phyloP scores from a whole-genome alignment of 345 rosid species.

The Pistacia atlantica region DNA sequence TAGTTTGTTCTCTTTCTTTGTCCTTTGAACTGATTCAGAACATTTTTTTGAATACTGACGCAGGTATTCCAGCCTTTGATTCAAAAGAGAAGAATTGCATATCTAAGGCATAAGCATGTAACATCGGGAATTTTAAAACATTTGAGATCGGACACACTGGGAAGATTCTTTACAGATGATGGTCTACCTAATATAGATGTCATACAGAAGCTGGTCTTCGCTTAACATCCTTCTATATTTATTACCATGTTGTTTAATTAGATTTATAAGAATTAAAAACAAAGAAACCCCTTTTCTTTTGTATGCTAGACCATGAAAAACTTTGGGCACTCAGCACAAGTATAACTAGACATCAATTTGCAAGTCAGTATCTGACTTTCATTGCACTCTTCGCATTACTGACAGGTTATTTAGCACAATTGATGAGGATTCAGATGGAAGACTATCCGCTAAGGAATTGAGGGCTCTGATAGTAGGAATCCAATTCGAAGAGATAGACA shows the following conservation, averaged over 20 bases:
- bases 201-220: constrained; percentile 26
- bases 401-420: constrained; percentile 43
- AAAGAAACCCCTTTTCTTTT: too few relatives aligned
- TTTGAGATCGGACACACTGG: constrained; percentile 32
- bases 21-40: neutral
- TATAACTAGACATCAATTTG: too few relatives aligned
- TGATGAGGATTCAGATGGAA: constrained; percentile 36
- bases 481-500: constrained; percentile 41
- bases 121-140: constrained; percentile 50
- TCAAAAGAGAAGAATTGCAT: constrained; percentile 46
- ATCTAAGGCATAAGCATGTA: constrained; percentile 45
- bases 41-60: neutral
- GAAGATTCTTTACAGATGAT: constrained; percentile 37
- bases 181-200: constrained; percentile 34
- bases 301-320: too few relatives aligned
- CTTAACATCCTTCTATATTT: neutral
- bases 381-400: neutral
- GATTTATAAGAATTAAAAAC: too few relatives aligned
- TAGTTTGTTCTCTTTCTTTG: neutral
- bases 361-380: too few relatives aligned
- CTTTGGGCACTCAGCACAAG: too few relatives aligned
- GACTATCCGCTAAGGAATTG: constrained; percentile 41
- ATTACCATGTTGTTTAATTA: neutral
- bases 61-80: constrained; percentile 60
- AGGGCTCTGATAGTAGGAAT: constrained; percentile 51